A percentile compares a stretch with the other conserved stretches of the same genome.
Conservation (phyloP, 2,329 filamentous ascomycete genomes). For the Monosporascus sp. region DNA sequence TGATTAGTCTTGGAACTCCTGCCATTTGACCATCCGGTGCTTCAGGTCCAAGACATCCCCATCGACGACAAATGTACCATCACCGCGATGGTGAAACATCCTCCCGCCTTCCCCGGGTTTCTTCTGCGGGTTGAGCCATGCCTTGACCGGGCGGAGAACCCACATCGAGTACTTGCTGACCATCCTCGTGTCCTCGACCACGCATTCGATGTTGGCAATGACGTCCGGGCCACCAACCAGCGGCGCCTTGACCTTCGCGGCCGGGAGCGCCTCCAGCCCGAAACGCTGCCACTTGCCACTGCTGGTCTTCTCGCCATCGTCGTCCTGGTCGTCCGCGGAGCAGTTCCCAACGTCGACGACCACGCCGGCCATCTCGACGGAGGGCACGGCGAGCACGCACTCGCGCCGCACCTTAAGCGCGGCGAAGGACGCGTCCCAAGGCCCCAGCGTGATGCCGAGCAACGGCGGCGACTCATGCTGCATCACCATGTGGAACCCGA, state of each 20-base stretch:
- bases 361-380: slow-evolving; percentile 23
- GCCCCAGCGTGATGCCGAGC: slow-evolving; percentile 27
- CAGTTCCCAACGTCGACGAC: slow-evolving; percentile 31
- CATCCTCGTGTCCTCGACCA: slow-evolving; percentile 28
- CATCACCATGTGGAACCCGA: slow-evolving; percentile 34
- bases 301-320: not conserved
- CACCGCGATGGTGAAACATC: slow-evolving; percentile 32
- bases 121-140: slow-evolving; percentile 25
- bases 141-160: slow-evolving; percentile 28
- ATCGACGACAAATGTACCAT: slow-evolving; percentile 28
- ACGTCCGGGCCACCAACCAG: slow-evolving; percentile 26
- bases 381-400: slow-evolving; percentile 29
- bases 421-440: slow-evolving; percentile 29
- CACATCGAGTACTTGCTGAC: slow-evolving; percentile 30
- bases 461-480: slow-evolving; percentile 30
- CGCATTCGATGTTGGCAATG: slow-evolving; percentile 31
- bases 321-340: slow-evolving; percentile 13
- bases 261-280: slow-evolving; percentile 23
- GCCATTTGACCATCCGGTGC: slow-evolving; percentile 31
- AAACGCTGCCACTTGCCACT: slow-evolving; percentile 26
- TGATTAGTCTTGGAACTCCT: slow-evolving; percentile 27
- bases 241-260: slow-evolving; percentile 23
- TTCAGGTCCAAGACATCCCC: slow-evolving; percentile 27
- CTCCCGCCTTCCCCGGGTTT: slow-evolving; percentile 21
- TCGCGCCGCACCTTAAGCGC: slow-evolving; percentile 23